Percentiles rank a stretch among this genome's conserved stretches.
Conservation (phyloP, 2,329 filamentous ascomycete genomes). For the Fusarium camptoceras region DNA sequence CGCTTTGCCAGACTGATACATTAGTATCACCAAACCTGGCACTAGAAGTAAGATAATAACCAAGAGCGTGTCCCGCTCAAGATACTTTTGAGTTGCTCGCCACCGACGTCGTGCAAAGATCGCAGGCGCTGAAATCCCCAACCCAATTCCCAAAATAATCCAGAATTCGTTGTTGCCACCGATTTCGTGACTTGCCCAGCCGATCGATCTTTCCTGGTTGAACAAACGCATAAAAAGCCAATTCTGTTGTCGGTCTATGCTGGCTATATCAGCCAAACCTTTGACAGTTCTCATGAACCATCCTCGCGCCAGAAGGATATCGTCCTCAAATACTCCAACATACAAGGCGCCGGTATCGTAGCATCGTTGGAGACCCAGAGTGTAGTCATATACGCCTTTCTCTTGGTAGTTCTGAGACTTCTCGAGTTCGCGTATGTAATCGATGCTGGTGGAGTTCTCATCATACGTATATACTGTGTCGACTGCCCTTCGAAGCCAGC, state of each 20-base stretch:
- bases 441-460: neutral
- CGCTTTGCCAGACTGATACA: slow-evolving; percentile 27
- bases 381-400: slow-evolving; percentile 20
- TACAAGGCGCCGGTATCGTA: slow-evolving; percentile 14
- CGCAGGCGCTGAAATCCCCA: neutral
- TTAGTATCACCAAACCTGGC: slow-evolving; percentile 12
- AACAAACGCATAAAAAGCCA: slow-evolving; percentile 29
- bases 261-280: slow-evolving; percentile 2
- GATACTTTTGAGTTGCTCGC: neutral
- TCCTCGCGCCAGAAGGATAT: slow-evolving; percentile 14
- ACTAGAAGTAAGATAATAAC: slow-evolving; percentile 10
- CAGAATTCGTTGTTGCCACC: slow-evolving; percentile 15
- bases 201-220: slow-evolving; percentile 22
- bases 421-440: neutral
- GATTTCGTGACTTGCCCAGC: slow-evolving; percentile 17
- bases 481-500: slow-evolving; percentile 13
- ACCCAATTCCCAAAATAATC: slow-evolving; percentile 9
- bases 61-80: neutral
- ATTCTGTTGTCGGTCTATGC: neutral
- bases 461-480: slow-evolving; percentile 20
- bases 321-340: slow-evolving; percentile 20
- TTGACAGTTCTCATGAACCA: slow-evolving; percentile 5
- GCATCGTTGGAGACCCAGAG: slow-evolving; percentile 11
- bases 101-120: slow-evolving; percentile 5
- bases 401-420: slow-evolving; percentile 2